These are phyloP conservation scores for Avena atlantica DNA, from an alignment of 176 grass and related monocot species.

Conservation along the genomic window DNA sequence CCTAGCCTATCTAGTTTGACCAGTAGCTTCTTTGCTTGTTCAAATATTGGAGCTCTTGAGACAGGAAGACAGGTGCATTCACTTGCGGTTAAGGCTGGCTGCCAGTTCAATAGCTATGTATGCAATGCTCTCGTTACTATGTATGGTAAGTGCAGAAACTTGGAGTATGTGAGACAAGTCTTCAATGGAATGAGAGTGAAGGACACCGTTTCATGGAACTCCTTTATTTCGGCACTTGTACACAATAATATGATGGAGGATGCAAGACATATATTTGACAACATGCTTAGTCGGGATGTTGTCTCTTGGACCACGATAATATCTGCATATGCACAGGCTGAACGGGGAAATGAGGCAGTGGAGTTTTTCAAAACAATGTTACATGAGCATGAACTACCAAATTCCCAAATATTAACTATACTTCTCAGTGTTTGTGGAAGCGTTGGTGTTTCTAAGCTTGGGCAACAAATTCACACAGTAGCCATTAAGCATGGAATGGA, in stretches of 20 bases:
- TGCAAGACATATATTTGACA: slow-evolving; percentile 51
- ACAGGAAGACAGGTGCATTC: slow-evolving; percentile 66
- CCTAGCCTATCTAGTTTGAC: slow-evolving; percentile 71
- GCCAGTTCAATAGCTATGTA: slow-evolving; percentile 58
- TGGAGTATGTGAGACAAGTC: slow-evolving; percentile 52
- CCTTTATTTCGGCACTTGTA: slow-evolving; percentile 53
- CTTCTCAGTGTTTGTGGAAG: slow-evolving; percentile 49
- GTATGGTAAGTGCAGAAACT: slow-evolving; percentile 65
- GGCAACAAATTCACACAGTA: slow-evolving; percentile 51
- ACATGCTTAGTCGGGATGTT: slow-evolving; percentile 50
- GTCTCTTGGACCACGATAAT: slow-evolving; percentile 59
- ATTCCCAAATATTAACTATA: slow-evolving; percentile 58
- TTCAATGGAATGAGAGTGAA: slow-evolving; percentile 55
- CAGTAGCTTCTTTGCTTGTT: slow-evolving; percentile 74
- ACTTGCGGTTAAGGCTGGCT: slow-evolving; percentile 56
- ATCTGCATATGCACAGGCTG: slow-evolving; percentile 58
- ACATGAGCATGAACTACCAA: slow-evolving; percentile 43
- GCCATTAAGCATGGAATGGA: slow-evolving; percentile 52
- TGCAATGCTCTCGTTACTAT: slow-evolving; percentile 70
- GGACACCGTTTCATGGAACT: slow-evolving; percentile 67
- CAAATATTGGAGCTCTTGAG: slow-evolving; percentile 59
- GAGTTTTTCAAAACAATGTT: slow-evolving; percentile 59
- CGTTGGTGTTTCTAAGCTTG: slow-evolving; percentile 55
- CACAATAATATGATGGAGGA: slow-evolving; percentile 66
- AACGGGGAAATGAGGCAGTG: slow-evolving; percentile 43